Evolutionary conservation across 108 stramenopile species (phyloP), one percentile per base, ranked within the genome.

Genomic region (Parietichytrium sp.): DNA sequence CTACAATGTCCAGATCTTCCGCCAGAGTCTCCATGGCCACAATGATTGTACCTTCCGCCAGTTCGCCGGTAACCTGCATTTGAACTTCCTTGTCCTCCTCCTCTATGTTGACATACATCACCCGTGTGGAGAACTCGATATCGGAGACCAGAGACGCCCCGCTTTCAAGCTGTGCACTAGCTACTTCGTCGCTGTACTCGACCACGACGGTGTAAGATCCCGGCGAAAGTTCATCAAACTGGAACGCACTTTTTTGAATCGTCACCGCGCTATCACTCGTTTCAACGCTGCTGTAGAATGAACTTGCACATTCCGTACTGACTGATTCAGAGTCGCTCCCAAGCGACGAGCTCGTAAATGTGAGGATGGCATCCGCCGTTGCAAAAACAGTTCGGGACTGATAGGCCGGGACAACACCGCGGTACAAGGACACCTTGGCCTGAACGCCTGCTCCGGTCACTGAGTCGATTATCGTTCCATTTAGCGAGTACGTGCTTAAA

Each of bases 201-300:
- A 72, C 33, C 8, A 72, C 61, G 6, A 72, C 42, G 6, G 61
- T 72, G 42, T 72, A 72, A 6, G 61, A 45, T 0, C 61, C 61
- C 45, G 61, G 38, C 2, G 61, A 16, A 16, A 72, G 20, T 6
- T 1, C 38, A 27, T 72, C 61, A 42, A 72, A 72, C 6, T 6
- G 10, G 20, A 72, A 72, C 20, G 61, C 45, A 20, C 61, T 72
- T 10, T 25, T 72, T 72, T 72, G 61, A 6, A 72, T 10, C 23
- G 36, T 45, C 10, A 72, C 61, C 23, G 18, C 33, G 6, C 45
- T 27, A 12, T 45, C 42, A 8, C 36, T 47, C 10, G 61, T 42
- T 2, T 33, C 36, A 72, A 72, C 12, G 61, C 61, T 45, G n/a
- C 20, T 33, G 42, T 33, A 45, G 3, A 72, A 72, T 6, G 38